Base-by-base conservation (phyloP, 148 eudicot species). In the Camellia granthamiana region DNA sequence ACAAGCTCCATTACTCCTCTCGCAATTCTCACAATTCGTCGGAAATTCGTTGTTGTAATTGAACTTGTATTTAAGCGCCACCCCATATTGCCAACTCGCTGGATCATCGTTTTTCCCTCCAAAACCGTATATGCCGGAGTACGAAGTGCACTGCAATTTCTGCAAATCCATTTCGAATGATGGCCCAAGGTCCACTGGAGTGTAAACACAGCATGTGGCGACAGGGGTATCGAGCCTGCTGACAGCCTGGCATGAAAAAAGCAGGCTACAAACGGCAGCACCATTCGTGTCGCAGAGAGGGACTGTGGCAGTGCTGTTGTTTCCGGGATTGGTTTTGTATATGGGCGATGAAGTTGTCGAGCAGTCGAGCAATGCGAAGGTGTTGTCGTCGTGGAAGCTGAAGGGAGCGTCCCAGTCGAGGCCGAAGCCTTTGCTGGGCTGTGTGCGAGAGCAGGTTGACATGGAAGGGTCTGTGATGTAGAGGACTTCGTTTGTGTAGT, bases 161-260 rank as follows among this genome's bases (percentile, higher is more conserved):
- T 83, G 80, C 44, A 95, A 78, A 72, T 95, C 87, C 97, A 95
- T 95, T 30, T 93, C 90, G 69, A 86, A 95, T 7, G 97, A 75
- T 0, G 99, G 99, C 6, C 97, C 99, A 0, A 93, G 93, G 65
- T 93, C 97, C n/a, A 95, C 92, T 0, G 99, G 97, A 1, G 96
- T 81, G 80, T 95, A 95, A 1, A 95, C 97, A 42, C 99, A 95
- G 74, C 99, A 95, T 0, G 90, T 89, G 3, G 92, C 83, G 43
- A 88, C 79, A 0, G 92, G 94, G 12, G 79, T 84, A 59, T 88
- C 79, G 7, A 95, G 86, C 75, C 89, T 91, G 80, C 95, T 92
- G 12, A 93, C 83, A 0, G 97, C 92, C 30, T 89, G 93, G 71
- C 98, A 95, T 1, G 98, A 91, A 63, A 84, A 86, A 2, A 95